A percentile compares a stretch with the other conserved stretches of the same genome.
Conservation (phyloP, 306 rosid species). For the Cucumis melo region DNA sequence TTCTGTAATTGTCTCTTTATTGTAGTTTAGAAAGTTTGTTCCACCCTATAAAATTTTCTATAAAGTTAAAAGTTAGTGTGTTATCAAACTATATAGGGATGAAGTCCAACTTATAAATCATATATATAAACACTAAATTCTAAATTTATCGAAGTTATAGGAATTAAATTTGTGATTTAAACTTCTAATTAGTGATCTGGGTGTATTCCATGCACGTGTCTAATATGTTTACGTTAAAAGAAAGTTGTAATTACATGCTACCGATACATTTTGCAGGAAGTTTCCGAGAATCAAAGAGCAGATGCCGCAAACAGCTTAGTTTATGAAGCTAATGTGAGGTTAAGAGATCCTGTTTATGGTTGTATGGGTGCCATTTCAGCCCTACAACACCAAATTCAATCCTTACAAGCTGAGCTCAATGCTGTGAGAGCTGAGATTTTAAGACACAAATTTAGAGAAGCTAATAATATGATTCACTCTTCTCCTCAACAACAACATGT, state of each 20-base stretch:
- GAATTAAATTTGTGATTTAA: no score
- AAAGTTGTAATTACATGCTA: no score
- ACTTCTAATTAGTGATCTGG: no score
- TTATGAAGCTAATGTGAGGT: constrained; percentile 72
- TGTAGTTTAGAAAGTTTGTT: no score
- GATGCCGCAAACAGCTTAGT: constrained; percentile 84
- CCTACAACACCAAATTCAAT: constrained; percentile 64
- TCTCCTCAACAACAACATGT: neutral
- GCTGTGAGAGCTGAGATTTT: constrained; percentile 43
- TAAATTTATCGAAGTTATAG: no score
- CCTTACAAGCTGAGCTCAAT: constrained; percentile 46
- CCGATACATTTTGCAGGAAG: constrained; percentile 24
- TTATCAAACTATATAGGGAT: no score
- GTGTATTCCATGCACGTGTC: no score
- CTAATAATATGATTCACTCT: neutral
- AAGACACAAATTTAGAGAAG: constrained; percentile 36
- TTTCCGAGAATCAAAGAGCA: constrained; percentile 60
- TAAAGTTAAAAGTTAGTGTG: no score
- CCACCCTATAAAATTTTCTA: no score
- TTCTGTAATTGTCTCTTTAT: neutral
- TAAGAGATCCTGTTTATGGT: constrained; percentile 85
- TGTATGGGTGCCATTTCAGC: constrained; percentile 85
- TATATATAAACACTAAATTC: no score
- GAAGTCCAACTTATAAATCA: no score
- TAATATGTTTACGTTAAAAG: no score